Conservation (phyloP, 768 basidiomycete genomes). For the Termitomyces sp. region DNA sequence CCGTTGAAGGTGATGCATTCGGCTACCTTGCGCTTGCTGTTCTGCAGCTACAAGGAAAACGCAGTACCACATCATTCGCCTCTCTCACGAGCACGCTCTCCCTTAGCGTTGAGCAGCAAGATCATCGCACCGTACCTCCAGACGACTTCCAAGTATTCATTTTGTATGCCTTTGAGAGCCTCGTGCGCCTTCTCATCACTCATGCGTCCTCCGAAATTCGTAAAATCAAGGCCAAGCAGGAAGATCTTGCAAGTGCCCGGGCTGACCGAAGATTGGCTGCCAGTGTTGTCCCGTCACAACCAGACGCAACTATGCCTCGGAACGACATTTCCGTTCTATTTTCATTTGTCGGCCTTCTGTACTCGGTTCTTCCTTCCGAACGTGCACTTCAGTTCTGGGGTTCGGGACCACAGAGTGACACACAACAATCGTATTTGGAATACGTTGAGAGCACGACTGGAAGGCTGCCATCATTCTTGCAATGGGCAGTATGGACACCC, state of each 20-base stretch:
- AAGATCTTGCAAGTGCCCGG: conserved; percentile 71
- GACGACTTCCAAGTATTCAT: conserved; percentile 50
- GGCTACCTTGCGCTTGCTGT: conserved; percentile 60
- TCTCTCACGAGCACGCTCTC: conserved; percentile 28
- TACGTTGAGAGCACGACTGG: conserved; percentile 54
- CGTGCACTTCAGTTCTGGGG: conserved; percentile 86
- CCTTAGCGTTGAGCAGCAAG: conserved; percentile 33
- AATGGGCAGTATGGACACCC: conserved; percentile 88
- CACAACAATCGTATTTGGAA: conserved; percentile 49
- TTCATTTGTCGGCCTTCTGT: conserved; percentile 78
- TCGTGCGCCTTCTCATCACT: conserved; percentile 65
- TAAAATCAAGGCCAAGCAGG: conserved; percentile 86
- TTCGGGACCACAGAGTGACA: conserved; percentile 41
- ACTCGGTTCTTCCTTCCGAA: conserved; percentile 67
- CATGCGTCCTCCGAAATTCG: conserved; percentile 77
- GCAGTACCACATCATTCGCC: conserved; percentile 26
- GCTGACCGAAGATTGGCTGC: conserved; percentile 54
- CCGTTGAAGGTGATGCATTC: conserved; percentile 81
- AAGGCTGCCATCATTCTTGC: conserved; percentile 70
- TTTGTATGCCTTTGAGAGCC: conserved; percentile 60
- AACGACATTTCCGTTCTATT: conserved; percentile 85
- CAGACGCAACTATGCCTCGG: conserved; percentile 45
- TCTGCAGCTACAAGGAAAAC: conserved; percentile 46
- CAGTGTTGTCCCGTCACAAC: conserved; percentile 30
- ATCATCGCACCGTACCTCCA: conserved; percentile 38